These are phyloP conservation scores for Truncatella angustata DNA, from an alignment of 2,329 filamentous ascomycete species.

Conservation along the genomic window DNA sequence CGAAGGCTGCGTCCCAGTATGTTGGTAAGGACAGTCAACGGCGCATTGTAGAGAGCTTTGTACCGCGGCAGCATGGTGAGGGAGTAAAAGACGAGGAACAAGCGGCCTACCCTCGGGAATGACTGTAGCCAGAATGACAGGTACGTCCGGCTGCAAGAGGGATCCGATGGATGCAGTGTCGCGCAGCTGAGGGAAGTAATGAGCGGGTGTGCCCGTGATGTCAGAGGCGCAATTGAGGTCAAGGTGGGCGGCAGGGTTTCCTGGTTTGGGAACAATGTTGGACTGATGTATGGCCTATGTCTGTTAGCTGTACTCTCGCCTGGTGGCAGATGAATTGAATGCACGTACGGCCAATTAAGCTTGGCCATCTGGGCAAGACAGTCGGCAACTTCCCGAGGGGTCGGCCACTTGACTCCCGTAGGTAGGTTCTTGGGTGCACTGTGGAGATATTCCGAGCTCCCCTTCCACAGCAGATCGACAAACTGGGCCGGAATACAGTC, in stretches of 20 bases:
- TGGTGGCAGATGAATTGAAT: neutral
- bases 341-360: slow-evolving; percentile 76
- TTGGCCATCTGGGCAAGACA: slow-evolving; percentile 78
- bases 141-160: slow-evolving; percentile 84
- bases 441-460: slow-evolving; percentile 79
- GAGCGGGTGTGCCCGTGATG: slow-evolving; percentile 80
- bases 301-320: slow-evolving; percentile 13
- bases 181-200: slow-evolving; percentile 86
- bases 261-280: slow-evolving; percentile 78
- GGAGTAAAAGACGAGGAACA: slow-evolving; percentile 74
- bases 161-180: slow-evolving; percentile 81
- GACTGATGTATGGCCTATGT: slow-evolving; percentile 71
- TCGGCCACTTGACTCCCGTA: slow-evolving; percentile 68
- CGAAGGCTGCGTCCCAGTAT: slow-evolving; percentile 70
- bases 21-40: slow-evolving; percentile 63
- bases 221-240: slow-evolving; percentile 71
- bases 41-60: slow-evolving; percentile 66
- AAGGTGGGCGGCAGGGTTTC: slow-evolving; percentile 66
- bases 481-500: slow-evolving; percentile 54
- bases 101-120: slow-evolving; percentile 74
- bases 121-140: slow-evolving; percentile 83
- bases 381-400: slow-evolving; percentile 72
- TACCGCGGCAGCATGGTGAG: slow-evolving; percentile 69
- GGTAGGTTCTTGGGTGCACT: slow-evolving; percentile 68
- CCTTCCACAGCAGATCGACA: slow-evolving; percentile 60